These are phyloP conservation scores for Aspergillus costaricaensis DNA, from an alignment of 2,329 filamentous ascomycete species.

Conservation along the genomic window DNA sequence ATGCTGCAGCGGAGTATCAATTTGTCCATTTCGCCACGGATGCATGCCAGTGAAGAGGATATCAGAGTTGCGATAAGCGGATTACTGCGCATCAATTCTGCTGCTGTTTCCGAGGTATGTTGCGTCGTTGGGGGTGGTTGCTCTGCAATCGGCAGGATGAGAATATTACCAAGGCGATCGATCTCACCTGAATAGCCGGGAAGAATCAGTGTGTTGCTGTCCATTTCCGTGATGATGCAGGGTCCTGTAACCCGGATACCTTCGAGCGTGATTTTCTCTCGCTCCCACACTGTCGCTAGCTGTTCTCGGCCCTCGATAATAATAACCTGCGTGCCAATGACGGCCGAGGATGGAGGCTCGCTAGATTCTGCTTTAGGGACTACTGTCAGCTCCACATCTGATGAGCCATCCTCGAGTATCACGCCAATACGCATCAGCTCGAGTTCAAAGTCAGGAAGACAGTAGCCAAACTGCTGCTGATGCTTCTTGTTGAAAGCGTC, in stretches of 20 bases:
- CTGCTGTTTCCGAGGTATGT: constrained; percentile 33
- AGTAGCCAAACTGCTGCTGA: constrained; percentile 51
- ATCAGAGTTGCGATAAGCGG: constrained; percentile 50
- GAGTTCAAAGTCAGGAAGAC: constrained; percentile 47
- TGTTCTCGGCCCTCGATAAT: constrained; percentile 44
- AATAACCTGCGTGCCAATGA: constrained; percentile 44
- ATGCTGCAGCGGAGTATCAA: constrained; percentile 55
- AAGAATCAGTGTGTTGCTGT: constrained; percentile 54
- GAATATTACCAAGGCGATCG: constrained; percentile 52
- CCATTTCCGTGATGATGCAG: constrained; percentile 54
- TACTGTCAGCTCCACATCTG: constrained; percentile 42
- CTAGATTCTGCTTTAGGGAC: constrained; percentile 30
- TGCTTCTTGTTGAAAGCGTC: constrained; percentile 46
- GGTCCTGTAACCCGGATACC: constrained; percentile 47
- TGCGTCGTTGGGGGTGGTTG: not conserved
- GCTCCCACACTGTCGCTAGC: constrained; percentile 50
- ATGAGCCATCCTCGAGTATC: constrained; percentile 47
- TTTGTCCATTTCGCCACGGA: constrained; percentile 53
- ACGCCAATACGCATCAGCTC: constrained; percentile 53
- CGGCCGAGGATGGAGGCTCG: constrained; percentile 38
- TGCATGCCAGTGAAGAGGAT: constrained; percentile 49
- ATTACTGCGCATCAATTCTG: constrained; percentile 40
- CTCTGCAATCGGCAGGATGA: constrained; percentile 46
- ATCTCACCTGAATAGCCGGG: constrained; percentile 51
- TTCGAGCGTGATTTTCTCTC: constrained; percentile 43